Base-by-base conservation (phyloP, 768 basidiomycete genomes). In the Psilocybe subaeruginosa region DNA sequence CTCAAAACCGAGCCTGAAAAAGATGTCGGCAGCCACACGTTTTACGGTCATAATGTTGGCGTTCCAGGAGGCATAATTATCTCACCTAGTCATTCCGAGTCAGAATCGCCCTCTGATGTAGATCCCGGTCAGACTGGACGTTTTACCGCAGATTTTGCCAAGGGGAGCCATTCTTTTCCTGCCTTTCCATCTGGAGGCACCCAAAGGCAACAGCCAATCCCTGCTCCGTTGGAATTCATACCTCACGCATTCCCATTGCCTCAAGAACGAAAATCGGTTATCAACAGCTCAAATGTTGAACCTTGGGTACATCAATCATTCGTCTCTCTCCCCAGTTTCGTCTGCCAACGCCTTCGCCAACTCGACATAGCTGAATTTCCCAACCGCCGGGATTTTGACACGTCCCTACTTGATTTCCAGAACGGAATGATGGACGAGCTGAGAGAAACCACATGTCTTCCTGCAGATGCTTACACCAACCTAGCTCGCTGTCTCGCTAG, bases 301-400 rank as follows among this genome's bases (percentile, higher is more conserved):
- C 84, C 85, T 3, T 90, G 89, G 89, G 70, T 65, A 51, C 81
- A 88, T 64, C 78, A 81, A 3, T 73, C 80, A 8, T 90, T 89
- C 67, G 78, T 82, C 27, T 82, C 87, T 2, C 83, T 91, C 53
- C 89, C 88, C 3, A 77, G 83, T 51, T 70, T 74, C 63, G 77
- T 91, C 60, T 67, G 82, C 64, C 74, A 88, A 70, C 72, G 83
- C 66, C 80, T 95, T 67, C 73, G 72, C 51, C 77, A 76, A 27
- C 76, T 86, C 47, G 82, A 81, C 66, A 78, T 82, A 19, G 77
- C 80, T 43, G 87, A 89, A 66, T 85, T 90, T 82, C 89, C 89
- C 3, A 76, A 74, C 48, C 79, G 86, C 39, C 74, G 75, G 27
- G 75, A 75, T 16, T 90, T 85, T 61, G 83, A 89, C 46, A 80